Percentiles rank a stretch among this genome's conserved stretches.
phyloP scores from a whole-genome alignment of 2,329 filamentous ascomycete species.

The Rhytidhysteron rufulum region DNA sequence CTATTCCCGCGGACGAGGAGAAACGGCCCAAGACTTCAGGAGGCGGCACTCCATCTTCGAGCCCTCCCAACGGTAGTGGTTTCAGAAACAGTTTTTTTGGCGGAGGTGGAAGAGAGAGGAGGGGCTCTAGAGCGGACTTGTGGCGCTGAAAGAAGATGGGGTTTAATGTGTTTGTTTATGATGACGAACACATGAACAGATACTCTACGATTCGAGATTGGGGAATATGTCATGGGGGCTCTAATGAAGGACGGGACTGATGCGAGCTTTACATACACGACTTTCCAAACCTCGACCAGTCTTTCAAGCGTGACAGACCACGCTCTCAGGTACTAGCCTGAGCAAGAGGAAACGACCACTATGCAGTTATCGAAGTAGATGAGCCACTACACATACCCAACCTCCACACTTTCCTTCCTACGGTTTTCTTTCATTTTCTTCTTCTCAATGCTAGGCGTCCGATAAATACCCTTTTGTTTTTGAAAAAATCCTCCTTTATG shows the following conservation, averaged over 20 bases:
- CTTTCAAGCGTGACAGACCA: no score
- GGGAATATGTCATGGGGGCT: neutral
- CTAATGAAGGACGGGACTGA: neutral
- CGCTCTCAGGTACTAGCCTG: no score
- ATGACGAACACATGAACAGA: neutral
- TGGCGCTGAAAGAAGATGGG: slow-evolving; percentile 23
- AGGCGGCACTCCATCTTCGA: slow-evolving; percentile 16
- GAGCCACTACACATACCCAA: no score
- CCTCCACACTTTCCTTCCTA: no score
- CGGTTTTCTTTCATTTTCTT: neutral
- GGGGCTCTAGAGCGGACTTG: slow-evolving; percentile 30
- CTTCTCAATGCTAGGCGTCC: neutral
- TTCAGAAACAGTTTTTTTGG: slow-evolving; percentile 28
- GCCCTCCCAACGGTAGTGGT: slow-evolving; percentile 13
- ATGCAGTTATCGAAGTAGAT: no score
- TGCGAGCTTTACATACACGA: neutral
- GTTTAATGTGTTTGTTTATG: neutral
- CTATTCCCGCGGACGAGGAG: slow-evolving; percentile 48
- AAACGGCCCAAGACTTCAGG: slow-evolving; percentile 34
- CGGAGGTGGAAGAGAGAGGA: slow-evolving; percentile 27
- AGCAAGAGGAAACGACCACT: no score
- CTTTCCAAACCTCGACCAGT: no score
- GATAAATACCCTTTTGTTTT: neutral
- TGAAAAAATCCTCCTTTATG: neutral
- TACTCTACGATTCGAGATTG: neutral